Percentiles rank a stretch among this genome's conserved stretches.
Evolutionary conservation across 2,329 filamentous ascomycete species (phyloP).

Genomic region (Dothiorella sarmentorum): DNA sequence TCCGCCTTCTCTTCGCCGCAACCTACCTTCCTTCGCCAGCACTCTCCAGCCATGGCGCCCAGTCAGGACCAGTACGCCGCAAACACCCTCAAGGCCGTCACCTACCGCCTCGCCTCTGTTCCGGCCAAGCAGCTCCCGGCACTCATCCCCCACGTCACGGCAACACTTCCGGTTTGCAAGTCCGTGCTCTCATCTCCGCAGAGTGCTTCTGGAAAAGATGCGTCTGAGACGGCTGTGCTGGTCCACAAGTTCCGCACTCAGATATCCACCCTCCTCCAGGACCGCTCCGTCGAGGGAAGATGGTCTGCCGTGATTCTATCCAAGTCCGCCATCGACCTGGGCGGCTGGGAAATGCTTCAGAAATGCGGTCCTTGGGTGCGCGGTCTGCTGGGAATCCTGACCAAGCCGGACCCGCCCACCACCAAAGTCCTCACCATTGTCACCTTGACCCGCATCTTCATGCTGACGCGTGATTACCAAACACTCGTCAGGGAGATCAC

Average conservation of each 20-base stretch:
- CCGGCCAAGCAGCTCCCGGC: conserved; percentile 70
- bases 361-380: conserved; percentile 72
- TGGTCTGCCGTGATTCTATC: conserved; percentile 75
- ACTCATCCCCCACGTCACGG: conserved; percentile 65
- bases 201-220: conserved; percentile 55
- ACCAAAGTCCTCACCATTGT: conserved; percentile 75
- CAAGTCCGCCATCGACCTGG: conserved; percentile 77
- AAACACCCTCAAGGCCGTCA: conserved; percentile 44
- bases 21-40: too few relatives aligned
- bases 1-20: background rate
- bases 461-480: conserved; percentile 75
- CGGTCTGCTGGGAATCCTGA: conserved; percentile 70
- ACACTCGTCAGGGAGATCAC: conserved; percentile 84
- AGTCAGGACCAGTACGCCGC: conserved; percentile 1
- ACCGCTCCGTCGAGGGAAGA: conserved; percentile 68
- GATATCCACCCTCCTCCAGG: conserved; percentile 72
- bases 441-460: conserved; percentile 77
- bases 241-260: conserved; percentile 80
- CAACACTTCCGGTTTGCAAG: conserved; percentile 52
- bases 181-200: conserved; percentile 61
- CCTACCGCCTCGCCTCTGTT: conserved; percentile 67
- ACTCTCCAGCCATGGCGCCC: conserved; percentile 7
- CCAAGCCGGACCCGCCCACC: conserved; percentile 73
- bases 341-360: conserved; percentile 77
- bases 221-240: conserved; percentile 64